Percentiles rank a stretch among this genome's conserved stretches.
Evolutionary conservation across 768 basidiomycete species (phyloP).

Genomic region (Lactifluus volemus): DNA sequence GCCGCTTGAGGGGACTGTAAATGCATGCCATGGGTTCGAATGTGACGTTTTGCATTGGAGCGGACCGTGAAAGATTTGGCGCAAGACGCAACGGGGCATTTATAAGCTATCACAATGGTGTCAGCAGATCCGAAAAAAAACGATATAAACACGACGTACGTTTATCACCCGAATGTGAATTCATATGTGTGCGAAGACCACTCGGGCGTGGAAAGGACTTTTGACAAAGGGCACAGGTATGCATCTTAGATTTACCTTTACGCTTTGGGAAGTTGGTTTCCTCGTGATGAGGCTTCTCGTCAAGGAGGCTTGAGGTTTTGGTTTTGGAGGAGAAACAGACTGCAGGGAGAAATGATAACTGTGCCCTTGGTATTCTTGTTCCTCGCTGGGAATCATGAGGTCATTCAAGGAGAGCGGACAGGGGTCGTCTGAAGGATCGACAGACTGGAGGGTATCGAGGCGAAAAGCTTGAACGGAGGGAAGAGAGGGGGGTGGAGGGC

Average conservation of each 20-base stretch:
- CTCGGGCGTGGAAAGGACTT: constrained; percentile 36
- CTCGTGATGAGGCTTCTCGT: not conserved
- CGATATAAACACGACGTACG: constrained; percentile 25
- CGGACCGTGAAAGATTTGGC: constrained; percentile 64
- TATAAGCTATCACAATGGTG: constrained; percentile 24
- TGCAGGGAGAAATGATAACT: constrained; percentile 14
- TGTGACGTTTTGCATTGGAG: constrained; percentile 72
- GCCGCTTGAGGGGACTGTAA: constrained; percentile 20
- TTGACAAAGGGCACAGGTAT: constrained; percentile 29
- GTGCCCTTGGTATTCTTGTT: constrained; percentile 17
- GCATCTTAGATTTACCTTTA: constrained; percentile 33
- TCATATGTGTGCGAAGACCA: constrained; percentile 37
- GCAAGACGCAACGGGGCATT: constrained; percentile 53
- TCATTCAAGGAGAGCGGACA: constrained; percentile 19
- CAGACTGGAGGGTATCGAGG: constrained; percentile 13
- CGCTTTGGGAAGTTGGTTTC: constrained; percentile 6
- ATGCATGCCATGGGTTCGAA: constrained; percentile 64
- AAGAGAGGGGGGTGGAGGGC: not conserved
- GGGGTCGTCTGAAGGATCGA: constrained; percentile 19
- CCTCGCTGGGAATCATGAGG: constrained; percentile 15
- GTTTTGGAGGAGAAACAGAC: constrained; percentile 3
- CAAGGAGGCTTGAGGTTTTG: not conserved
- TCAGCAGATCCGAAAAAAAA: not conserved
- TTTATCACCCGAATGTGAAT: constrained; percentile 35
- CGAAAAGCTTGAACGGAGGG: constrained; percentile 16